A percentile compares a stretch with the other conserved stretches of the same genome.
Evolutionary conservation across 305 asterid genomes (phyloP).

Genomic region (Solanum hybrid): DNA sequence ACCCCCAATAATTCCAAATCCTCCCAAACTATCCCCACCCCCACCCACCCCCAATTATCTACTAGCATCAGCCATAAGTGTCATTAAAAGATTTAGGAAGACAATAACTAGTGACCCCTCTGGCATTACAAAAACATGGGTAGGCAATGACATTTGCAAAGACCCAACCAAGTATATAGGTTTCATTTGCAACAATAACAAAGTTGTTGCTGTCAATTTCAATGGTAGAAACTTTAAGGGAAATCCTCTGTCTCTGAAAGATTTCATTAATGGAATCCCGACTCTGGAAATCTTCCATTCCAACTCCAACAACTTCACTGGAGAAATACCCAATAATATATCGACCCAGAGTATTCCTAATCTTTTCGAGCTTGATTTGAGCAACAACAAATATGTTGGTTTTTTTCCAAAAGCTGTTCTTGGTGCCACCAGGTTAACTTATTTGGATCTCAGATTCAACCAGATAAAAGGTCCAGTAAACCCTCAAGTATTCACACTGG

Average conservation of each 20-base stretch:
- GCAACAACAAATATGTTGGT: constrained; percentile 48
- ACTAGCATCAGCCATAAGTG: constrained; percentile 16
- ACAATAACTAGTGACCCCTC: constrained; percentile 20
- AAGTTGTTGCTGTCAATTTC: constrained; percentile 37
- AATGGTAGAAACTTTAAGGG: constrained; percentile 6
- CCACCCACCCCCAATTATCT: background rate
- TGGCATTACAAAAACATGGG: constrained; percentile 26
- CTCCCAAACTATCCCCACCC: background rate
- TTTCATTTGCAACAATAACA: constrained; percentile 30
- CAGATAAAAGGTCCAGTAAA: constrained; percentile 26
- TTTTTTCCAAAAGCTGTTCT: constrained; percentile 39
- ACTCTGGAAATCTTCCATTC: constrained; percentile 38
- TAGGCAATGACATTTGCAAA: constrained; percentile 23
- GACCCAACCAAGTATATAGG: constrained; percentile 33
- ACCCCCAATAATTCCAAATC: background rate
- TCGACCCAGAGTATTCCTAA: background rate
- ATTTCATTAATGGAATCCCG: constrained; percentile 18
- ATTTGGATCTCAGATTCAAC: constrained; percentile 55
- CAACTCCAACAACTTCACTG: constrained; percentile 43
- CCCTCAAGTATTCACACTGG: constrained; percentile 29
- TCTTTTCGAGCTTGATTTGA: constrained; percentile 50
- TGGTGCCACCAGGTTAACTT: constrained; percentile 36
- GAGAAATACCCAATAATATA: constrained; percentile 22
- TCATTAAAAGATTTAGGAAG: constrained; percentile 13
- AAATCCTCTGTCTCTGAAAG: background rate